Base-by-base conservation (phyloP, 2,329 filamentous ascomycete species). In the Coleophoma eucalyptorum region DNA sequence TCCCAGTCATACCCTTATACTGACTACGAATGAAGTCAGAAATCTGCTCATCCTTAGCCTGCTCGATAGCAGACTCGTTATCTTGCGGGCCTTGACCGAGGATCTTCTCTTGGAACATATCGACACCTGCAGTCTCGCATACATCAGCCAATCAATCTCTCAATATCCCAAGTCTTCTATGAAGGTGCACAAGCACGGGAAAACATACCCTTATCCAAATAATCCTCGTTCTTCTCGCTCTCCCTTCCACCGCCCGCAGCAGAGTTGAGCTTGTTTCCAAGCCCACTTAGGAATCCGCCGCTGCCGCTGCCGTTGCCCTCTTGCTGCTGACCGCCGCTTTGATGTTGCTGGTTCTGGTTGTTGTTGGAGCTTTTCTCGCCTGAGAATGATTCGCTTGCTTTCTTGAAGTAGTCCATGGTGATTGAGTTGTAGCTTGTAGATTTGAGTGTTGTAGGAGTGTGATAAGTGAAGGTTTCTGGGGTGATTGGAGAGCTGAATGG, bases 41-140 rank as follows among this genome's bases (percentile, higher is more conserved):
- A 60, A 92, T 89, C 66, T 87, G 75, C 69, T 90, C 86, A 66
- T 94, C 90, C 73, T 93, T 92, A 60, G 86, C 87, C 71, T 95
- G 89, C 72, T 95, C 90, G 18, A 83, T 65, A 5, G 89, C 89
- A 46, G 69, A 76, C 69, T 87, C 87, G 65, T 90, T 89, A 71
- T 79, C 74, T 72, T 94, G 89, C 43, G 79, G 64, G 16, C 89
- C 89, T 58, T 83, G 73, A 35, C 83, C 83, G 15, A 94, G 65
- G 65, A 91, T 71, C 56, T 89, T 82, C 69, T 94, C 82, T 70
- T 95, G 90, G 20, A 91, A 79, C 56, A 79, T 82, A 69, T 94
- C 89, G 74, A 93, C 75, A 48, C 81, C 89, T 93, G 56, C 16
- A 40, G 12, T 5, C 26, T 8, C 26, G 13, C 13, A 15, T 45